Evolutionary conservation across 371 early-diverging fungal genomes (phyloP).

Genomic region (Saksenaea oblongispora): DNA sequence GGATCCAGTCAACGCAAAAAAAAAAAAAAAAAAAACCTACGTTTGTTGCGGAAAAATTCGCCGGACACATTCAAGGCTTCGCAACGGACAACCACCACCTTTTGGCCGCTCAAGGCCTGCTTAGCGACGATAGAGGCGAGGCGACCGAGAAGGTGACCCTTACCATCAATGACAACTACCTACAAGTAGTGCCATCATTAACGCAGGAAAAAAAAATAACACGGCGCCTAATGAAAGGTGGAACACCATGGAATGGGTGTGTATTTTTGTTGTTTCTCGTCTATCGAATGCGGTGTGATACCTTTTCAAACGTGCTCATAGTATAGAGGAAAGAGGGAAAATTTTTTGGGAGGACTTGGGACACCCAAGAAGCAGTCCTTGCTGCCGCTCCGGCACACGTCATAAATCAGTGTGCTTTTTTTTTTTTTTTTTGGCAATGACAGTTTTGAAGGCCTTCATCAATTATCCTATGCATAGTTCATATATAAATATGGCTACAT

Average conservation of each 20-base stretch:
- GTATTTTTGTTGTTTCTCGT: background rate
- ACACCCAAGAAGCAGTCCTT: no score
- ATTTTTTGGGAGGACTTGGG: background rate
- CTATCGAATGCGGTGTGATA: background rate
- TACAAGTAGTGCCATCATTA: constrained; percentile 28
- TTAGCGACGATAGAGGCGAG: constrained; percentile 98
- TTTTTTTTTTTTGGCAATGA: no score
- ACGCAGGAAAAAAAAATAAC: no score
- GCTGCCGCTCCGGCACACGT: no score
- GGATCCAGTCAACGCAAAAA: background rate
- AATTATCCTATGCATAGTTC: no score
- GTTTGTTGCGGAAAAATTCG: constrained; percentile 98
- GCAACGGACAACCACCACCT: constrained; percentile 95
- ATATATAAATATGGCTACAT: no score
- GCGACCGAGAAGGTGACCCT: constrained; percentile 99
- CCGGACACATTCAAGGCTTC: constrained; percentile 98
- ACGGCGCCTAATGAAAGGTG: background rate
- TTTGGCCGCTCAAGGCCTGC: constrained; percentile 96
- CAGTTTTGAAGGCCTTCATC: no score
- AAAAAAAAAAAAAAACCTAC: constrained; percentile 68
- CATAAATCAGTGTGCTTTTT: no score
- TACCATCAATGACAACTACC: constrained; percentile 99
- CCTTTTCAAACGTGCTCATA: background rate
- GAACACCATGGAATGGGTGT: background rate
- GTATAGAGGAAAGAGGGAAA: background rate